Percentiles rank a stretch among this genome's conserved stretches.
Conservation (phyloP, 441 rosid genomes). For the Eutrema salsugineum region DNA sequence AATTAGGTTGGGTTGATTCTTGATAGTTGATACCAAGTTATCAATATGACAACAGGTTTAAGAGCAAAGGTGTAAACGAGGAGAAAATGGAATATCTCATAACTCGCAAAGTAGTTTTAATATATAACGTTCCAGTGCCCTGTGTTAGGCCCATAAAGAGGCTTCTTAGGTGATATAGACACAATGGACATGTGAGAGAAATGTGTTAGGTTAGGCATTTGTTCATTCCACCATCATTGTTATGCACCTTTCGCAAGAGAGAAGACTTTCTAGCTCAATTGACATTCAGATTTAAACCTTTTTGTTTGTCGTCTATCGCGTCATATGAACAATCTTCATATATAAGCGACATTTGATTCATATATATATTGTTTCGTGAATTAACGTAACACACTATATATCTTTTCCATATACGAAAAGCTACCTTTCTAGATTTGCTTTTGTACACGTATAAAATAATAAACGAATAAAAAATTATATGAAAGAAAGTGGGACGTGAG, state of each 20-base stretch:
- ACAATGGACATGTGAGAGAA: background rate
- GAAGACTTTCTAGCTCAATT: background rate
- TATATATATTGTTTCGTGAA: background rate
- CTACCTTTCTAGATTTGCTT: background rate
- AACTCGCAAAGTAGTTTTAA: background rate
- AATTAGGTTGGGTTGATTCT: background rate
- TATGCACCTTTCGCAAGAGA: background rate
- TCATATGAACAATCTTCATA: background rate
- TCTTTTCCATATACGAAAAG: background rate
- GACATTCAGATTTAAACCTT: background rate
- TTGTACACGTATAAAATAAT: background rate
- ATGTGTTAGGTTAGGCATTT: slow-evolving; percentile 9
- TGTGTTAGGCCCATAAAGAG: background rate
- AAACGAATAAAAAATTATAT: background rate
- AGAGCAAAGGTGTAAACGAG: too few species aligned
- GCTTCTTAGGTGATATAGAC: background rate
- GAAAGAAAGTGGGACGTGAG: slow-evolving; percentile 25
- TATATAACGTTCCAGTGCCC: background rate
- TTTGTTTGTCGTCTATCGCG: background rate
- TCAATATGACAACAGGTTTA: background rate
- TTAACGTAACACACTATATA: background rate
- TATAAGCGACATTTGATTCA: background rate
- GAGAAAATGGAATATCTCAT: background rate
- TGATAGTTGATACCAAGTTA: background rate
- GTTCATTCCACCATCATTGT: background rate